Evolutionary conservation across 345 rosid genomes (phyloP), one percentile per base, ranked within the genome.

Genomic region (Zanthoxylum bungeanum): DNA sequence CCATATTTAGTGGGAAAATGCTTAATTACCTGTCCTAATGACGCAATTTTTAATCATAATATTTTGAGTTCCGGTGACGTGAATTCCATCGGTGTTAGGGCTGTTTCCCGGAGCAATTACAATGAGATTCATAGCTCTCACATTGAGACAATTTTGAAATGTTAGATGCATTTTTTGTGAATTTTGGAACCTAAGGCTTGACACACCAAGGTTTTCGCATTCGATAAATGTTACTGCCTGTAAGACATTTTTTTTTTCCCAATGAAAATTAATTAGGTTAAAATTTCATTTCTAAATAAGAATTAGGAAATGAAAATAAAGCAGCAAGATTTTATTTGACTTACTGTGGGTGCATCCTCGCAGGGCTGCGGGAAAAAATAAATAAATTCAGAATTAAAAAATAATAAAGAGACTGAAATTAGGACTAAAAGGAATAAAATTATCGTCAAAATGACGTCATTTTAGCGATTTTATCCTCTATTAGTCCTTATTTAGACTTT

Each of bases 51-150:
- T 64, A 33, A 95, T 92, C 9, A 77, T 76, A 70, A 95, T 80
- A 75, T 87, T 87, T n/a, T 76, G 78, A 42, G 97, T 84, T 50
- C 71, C 85, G 1, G 84, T 80, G 49, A 95, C 91, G 66, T 94
- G 97, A 72, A 94, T 89, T 0, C 98, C 98, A 60, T 94, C 98
- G 0, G 98, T 94, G 74, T 95, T 95, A 12, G 97, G 99, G 76
- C 99, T 95, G 6, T 83, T 52, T 9, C 66, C 88, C 0, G 99
- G 98, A 21, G 98, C 86, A 9, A 65, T 77, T 24, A 94, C 86
- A 34, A 57, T 30, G 49, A 94, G 86, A 58, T 85, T 79, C 66
- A 73, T 67, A 27, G 85, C 95, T 57, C 71, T 76, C 0, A 90
- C 97, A 55, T 92, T 87, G 0, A 68, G 3, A 49, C 97, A 87